Evolutionary conservation across 345 rosid species (phyloP), one percentile per base, ranked within the genome.

Genomic region (Populus euphratica): DNA sequence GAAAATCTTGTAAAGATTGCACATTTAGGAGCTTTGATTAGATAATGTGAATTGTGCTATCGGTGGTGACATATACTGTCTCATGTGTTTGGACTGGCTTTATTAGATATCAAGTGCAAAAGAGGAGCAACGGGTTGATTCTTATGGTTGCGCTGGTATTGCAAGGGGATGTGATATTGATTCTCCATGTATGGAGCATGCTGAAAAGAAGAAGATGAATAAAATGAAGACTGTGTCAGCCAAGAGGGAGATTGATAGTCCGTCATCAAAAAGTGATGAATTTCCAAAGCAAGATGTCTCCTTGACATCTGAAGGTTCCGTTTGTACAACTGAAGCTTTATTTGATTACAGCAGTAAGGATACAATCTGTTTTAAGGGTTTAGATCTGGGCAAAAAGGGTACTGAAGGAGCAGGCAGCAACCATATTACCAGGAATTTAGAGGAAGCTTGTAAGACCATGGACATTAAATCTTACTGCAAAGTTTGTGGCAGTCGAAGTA

Each of bases 111-210:
- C 38, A 64, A 31, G 62, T 44, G 76, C 65, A 47, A 47, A 41
- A 12, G 18, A 47, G 18, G 50, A 47, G 50, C 50, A 47, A 47
- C 17, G 17, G 50, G 50, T 0, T 47, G 18, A 14, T 47, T 47
- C 14, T 47, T 14, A 14, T 47, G 50, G 18, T 12, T 13, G 50
- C 50, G 17, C 50, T 47, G 50, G 50, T 14, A 47, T 47, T 14
- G 50, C 50, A 47, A 77, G 25, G 76, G 70, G 52, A 74, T 79
- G 69, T 35, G 44, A 61, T 74, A 21, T 67, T 3, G 78, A 49
- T 65, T 39, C 21, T 23, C n/a, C 7, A 12, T 70, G 49, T 23
- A 41, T 75, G 13, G 70, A 79, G 76, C 65, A 70, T 35, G 31
- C 5, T 52, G 23, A 63, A 49, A 23, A 59, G 62, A 20, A 21